phyloP scores from a whole-genome alignment of 164 flowering plant species.

The Kalanchoe fedtschenkoi region DNA sequence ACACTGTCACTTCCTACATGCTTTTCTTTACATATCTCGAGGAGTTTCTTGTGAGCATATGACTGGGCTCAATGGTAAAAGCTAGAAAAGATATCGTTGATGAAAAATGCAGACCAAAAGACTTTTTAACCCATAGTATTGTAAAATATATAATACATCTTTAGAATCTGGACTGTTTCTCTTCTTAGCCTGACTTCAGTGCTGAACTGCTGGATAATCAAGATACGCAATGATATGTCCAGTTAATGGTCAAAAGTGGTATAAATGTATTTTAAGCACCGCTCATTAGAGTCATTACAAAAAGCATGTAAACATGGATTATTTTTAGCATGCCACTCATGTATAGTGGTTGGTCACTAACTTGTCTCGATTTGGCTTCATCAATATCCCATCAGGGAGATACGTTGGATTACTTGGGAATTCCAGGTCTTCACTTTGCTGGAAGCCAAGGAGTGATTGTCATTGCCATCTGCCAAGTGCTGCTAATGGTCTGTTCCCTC shows the following conservation, averaged over 20 bases:
- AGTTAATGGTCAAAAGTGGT: too few relatives aligned
- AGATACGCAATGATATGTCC: too few relatives aligned
- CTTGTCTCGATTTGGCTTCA: background rate
- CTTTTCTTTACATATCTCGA: too few relatives aligned
- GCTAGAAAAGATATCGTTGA: background rate
- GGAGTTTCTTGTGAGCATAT: too few relatives aligned
- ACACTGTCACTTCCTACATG: background rate
- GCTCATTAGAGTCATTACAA: background rate
- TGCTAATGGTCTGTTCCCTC: slow-evolving; percentile 63
- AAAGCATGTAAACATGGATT: background rate
- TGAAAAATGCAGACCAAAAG: background rate
- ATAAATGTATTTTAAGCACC: too few relatives aligned
- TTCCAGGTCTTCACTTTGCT: slow-evolving; percentile 91
- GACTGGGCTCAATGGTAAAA: background rate
- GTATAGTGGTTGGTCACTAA: too few relatives aligned
- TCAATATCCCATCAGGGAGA: slow-evolving; percentile 49
- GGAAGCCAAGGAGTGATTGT: slow-evolving; percentile 93
- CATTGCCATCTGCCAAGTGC: slow-evolving; percentile 89
- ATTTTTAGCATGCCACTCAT: background rate
- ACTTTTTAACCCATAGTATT: background rate
- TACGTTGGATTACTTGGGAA: slow-evolving; percentile 91
- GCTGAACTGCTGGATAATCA: background rate
- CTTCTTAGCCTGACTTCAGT: background rate
- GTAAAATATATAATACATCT: background rate
- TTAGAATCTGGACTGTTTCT: background rate